Conservation (phyloP, 2,329 filamentous ascomycete species). For the Aschersonia sp. region DNA sequence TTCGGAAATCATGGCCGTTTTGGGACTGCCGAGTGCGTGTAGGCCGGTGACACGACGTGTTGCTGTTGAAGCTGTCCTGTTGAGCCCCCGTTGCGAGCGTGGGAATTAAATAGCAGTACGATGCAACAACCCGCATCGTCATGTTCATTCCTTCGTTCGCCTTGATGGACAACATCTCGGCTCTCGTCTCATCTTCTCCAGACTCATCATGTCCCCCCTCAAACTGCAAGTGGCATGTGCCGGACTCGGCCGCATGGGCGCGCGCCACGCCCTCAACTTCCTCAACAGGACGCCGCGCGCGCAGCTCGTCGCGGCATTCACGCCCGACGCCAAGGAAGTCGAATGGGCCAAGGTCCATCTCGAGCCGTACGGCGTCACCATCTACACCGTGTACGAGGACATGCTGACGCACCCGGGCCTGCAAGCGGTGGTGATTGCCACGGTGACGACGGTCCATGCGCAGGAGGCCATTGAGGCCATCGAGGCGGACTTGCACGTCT, state of each 20-base stretch:
- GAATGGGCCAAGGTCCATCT: slow-evolving; percentile 29
- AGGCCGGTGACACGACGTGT: no score
- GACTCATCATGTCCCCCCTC: no score
- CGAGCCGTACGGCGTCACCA: slow-evolving; percentile 23
- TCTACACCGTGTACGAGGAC: slow-evolving; percentile 30
- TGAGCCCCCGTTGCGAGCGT: no score
- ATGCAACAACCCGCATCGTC: no score
- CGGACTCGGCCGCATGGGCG: slow-evolving; percentile 37
- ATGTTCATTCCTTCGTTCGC: no score
- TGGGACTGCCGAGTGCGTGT: no score
- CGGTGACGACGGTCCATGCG: slow-evolving; percentile 38
- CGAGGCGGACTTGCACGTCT: slow-evolving; percentile 35
- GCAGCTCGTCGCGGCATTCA: slow-evolving; percentile 33
- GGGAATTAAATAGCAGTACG: no score
- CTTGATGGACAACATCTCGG: no score
- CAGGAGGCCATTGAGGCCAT: slow-evolving; percentile 43
- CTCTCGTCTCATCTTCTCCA: no score
- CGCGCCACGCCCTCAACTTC: slow-evolving; percentile 33
- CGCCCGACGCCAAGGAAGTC: slow-evolving; percentile 26
- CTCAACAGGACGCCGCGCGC: slow-evolving; percentile 29
- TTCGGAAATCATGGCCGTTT: no score
- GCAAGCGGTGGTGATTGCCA: slow-evolving; percentile 26
- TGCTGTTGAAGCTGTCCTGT: no score
- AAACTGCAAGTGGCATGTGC: slow-evolving; percentile 27
- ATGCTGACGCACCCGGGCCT: slow-evolving; percentile 25